A percentile compares a stretch with the other conserved stretches of the same genome.
These are phyloP conservation scores for Elymus sibiricus DNA, from an alignment of 176 grass and related monocot genomes.

Conservation along the genomic window DNA sequence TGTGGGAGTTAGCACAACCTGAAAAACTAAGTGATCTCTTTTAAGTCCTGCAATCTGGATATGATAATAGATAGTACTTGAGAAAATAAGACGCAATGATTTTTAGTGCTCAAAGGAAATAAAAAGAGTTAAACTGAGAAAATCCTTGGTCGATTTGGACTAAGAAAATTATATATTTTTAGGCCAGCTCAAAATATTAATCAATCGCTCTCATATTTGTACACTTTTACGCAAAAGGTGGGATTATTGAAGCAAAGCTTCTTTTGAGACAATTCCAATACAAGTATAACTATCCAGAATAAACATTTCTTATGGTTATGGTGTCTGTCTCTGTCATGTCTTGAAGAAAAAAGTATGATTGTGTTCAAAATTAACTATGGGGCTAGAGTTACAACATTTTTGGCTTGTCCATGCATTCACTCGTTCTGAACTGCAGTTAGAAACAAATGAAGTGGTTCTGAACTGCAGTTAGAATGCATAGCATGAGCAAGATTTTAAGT, in stretches of 20 bases:
- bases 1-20: conserved; percentile 96
- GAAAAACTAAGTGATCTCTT: conserved; percentile 49
- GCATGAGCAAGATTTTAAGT: conserved; percentile 14
- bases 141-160: not conserved
- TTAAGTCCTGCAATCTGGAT: conserved; percentile 27
- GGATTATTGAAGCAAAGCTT: not conserved
- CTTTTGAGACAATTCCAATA: not conserved
- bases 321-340: not conserved
- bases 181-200: not conserved
- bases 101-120: not conserved
- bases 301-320: not conserved
- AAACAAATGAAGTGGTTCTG: not conserved
- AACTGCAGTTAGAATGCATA: not conserved
- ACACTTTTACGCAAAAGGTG: not conserved
- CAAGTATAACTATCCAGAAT: not conserved
- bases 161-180: not conserved
- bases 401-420: not conserved
- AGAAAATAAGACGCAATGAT: not conserved
- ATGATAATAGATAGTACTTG: not conserved
- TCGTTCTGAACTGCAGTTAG: not conserved
- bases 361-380: not conserved
- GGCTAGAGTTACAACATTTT: not conserved
- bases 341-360: not conserved
- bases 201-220: not conserved
- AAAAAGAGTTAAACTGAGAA: not conserved